Evolutionary conservation across 2,329 filamentous ascomycete species (phyloP), one percentile per base, ranked within the genome.

Genomic region (Zalaria sp.): DNA sequence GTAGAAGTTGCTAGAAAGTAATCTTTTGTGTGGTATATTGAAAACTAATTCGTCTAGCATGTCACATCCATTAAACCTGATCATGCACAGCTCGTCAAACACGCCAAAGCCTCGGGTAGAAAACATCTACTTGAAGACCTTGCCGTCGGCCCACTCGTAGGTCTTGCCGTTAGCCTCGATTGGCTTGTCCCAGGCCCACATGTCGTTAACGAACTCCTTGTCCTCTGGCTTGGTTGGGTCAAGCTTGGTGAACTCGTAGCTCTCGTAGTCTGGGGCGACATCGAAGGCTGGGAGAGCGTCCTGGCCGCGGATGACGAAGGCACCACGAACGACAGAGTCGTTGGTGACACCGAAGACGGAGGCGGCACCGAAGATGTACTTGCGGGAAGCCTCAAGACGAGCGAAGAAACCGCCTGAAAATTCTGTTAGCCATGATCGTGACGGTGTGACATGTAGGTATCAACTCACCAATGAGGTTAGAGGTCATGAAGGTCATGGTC

Each of bases 401-500:
- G 79, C 77, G 72, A 95, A 93, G 79, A 98, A 94, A 65, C 91
- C 91, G 68, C 84, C 69, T 72, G 45, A 5, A 8, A 27, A 9
- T 18, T 18, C 29, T 9, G 46, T 53, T 51, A 57, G 50, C 41
- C 41, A 34, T 9, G 36, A 26, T 10, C 8, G 8, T 27, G 2
- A 25, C 18, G 18, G 18, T 18, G 18, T 18, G 18, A 18, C 18
- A 18, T 18, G 18, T 18, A 18, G 18, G 18, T 18, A 18, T 18
- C 18, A 18, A 56, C 67, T 54, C 60, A 71, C 76, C 88, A 63
- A 98, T 89, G 67, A 96, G 73, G 79, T 98, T 98, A 76, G 83
- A 85, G 56, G 86, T 89, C 91, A 98, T 98, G 83, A 98, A 98
- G 60, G 83, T 83, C 67, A 91, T 72, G 61, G 86, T 95, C 54